Base-by-base conservation (phyloP, 441 rosid genomes). In the Bocquillonia castaneifolia region DNA sequence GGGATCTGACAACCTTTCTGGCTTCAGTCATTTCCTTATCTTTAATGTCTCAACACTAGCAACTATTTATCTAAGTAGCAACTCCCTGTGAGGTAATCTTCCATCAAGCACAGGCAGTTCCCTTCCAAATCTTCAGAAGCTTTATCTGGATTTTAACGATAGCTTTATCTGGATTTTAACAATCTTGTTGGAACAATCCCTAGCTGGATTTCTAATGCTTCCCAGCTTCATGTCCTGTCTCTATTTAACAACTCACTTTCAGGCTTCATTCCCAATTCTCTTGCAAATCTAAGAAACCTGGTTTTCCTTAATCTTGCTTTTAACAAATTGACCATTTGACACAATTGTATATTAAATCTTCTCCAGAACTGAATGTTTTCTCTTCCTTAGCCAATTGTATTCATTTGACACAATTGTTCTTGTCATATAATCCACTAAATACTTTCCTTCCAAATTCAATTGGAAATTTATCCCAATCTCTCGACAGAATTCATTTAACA, bases 191-290 rank as follows among this genome's bases (percentile, higher is more conserved):
- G 74, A 6, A 3, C 20, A 6, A 23, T 77, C 17, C 80, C 74
- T 7, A 23, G 2, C 20, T 77, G 65, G 20, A 57, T 77, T 29
- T 39, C 37, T 1, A 73, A 77, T 61, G 60, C 72, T 63, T 73
- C 80, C 9, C 20, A 70, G 17, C 72, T 77, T 8, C 3, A 3
- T 10, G 0, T 0, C 0, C 3, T 76, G 1, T 64, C 60, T 3
- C 7, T 68, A 26, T 0, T 0, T 25, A 1, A 2, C 0, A 69
- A 69, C 42, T 37, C 26, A 3, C 61, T 69, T 8, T 60, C 0
- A 36, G 66, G 71, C 20, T 28, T 12, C 56, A 42, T 67, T 67
- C 70, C 54, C 42, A 13, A 56, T 52, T 10, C 15, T 1, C 22
- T 65, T 65, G 69, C 50, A n/a, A 10, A 36, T 22, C 44, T 51